Percentiles rank a stretch among this genome's conserved stretches.
These are phyloP conservation scores for Boletus sp. DNA, from an alignment of 768 basidiomycete genomes.

Conservation along the genomic window DNA sequence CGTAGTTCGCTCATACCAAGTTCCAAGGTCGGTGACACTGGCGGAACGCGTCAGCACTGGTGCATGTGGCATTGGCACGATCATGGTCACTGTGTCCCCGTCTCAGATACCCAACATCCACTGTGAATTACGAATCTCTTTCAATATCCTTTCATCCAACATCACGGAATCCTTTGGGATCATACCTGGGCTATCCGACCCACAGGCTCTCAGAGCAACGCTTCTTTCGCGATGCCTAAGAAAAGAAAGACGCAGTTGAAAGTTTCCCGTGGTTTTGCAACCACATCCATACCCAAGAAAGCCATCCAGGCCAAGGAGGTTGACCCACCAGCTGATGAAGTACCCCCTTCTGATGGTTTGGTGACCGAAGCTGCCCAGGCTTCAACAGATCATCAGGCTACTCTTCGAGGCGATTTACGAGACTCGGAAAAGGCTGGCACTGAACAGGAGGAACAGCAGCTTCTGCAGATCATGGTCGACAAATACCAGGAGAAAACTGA, in stretches of 20 bases:
- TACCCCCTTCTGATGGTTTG: background rate
- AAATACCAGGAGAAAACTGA: conserved; percentile 85
- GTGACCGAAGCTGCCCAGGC: conserved; percentile 7
- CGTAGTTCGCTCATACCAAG: background rate
- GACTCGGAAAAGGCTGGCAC: conserved; percentile 31
- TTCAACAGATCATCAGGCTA: conserved; percentile 3
- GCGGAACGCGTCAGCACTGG: background rate
- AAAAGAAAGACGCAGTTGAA: conserved; percentile 84
- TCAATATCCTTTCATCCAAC: background rate
- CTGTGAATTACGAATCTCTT: background rate
- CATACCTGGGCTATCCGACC: background rate
- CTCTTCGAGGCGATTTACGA: conserved; percentile 6
- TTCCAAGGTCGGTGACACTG: background rate
- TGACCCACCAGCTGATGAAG: conserved; percentile 11
- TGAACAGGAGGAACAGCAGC: conserved; percentile 49
- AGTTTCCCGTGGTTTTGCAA: conserved; percentile 74
- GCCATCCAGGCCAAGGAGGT: conserved; percentile 34
- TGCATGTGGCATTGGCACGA: background rate
- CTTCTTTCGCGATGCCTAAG: conserved; percentile 56
- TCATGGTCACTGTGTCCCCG: background rate
- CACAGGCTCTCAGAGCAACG: background rate
- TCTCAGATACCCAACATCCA: background rate
- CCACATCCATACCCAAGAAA: conserved; percentile 83
- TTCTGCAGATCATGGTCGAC: conserved; percentile 73
- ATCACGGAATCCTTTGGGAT: background rate